Percentiles rank a stretch among this genome's conserved stretches.
Evolutionary conservation across 169 alveolate species (phyloP).

Genomic region (Cryptosporidium ryanae): DNA sequence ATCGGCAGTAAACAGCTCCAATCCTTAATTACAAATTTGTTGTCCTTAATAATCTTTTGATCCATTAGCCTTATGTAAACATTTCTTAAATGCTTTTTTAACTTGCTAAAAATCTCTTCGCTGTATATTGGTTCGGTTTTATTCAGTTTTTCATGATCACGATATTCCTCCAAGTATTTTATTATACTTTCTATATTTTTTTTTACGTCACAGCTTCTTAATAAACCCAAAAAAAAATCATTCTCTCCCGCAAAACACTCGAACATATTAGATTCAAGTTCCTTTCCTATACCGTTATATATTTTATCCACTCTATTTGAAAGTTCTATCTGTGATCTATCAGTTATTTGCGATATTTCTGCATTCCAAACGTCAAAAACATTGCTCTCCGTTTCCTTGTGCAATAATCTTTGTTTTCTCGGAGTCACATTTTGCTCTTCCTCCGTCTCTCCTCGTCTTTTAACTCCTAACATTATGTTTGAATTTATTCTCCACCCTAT

Average conservation of each 20-base stretch:
- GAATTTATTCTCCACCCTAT: no score
- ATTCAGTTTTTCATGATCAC: not conserved
- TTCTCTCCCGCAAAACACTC: constrained; percentile 27
- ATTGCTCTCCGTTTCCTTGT: not conserved
- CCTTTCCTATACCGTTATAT: constrained; percentile 49
- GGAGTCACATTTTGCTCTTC: constrained; percentile 1
- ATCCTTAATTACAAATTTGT: constrained; percentile 16
- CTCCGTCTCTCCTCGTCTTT: not conserved
- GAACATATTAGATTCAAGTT: constrained; percentile 8
- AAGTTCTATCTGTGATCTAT: constrained; percentile 7
- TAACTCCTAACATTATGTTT: no score
- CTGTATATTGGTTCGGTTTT: not conserved
- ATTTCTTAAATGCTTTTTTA: constrained; percentile 7
- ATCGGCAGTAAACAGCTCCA: constrained; percentile 49
- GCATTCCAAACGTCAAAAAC: constrained; percentile 66
- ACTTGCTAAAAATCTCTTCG: not conserved
- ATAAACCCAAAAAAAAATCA: constrained; percentile 16
- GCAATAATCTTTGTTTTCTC: not conserved
- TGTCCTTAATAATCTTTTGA: constrained; percentile 35
- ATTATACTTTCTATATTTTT: constrained; percentile 5
- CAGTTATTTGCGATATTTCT: constrained; percentile 34
- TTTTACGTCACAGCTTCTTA: constrained; percentile 14
- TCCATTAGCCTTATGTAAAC: not conserved
- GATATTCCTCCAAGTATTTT: constrained; percentile 13
- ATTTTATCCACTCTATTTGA: constrained; percentile 4